Conservation (phyloP, 768 basidiomycete species). For the Amyloporia xantha region DNA sequence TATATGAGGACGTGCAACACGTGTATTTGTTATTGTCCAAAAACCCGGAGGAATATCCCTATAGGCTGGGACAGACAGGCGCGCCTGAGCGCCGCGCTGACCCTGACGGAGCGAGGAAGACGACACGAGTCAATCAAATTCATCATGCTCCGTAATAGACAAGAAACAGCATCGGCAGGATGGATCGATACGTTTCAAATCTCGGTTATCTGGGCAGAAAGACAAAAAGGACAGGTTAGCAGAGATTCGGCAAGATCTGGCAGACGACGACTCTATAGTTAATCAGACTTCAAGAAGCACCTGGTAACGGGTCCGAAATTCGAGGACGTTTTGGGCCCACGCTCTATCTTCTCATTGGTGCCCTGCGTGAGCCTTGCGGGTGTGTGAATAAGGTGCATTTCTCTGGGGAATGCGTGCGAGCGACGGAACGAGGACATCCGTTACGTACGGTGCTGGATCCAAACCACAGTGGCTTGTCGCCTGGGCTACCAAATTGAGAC, state of each 20-base stretch:
- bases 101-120: conserved; percentile 2
- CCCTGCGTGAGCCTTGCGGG: background rate
- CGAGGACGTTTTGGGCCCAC: conserved; percentile 6
- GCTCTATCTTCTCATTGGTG: background rate
- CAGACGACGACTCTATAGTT: conserved; percentile 3
- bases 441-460: no score
- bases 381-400: no score
- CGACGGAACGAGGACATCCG: no score
- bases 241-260: conserved; percentile 7
- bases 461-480: no score
- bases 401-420: no score
- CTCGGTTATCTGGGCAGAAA: background rate
- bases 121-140: conserved; percentile 3
- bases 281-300: conserved; percentile 6
- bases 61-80: conserved; percentile 3
- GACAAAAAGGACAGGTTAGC: conserved; percentile 2
- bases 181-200: conserved; percentile 8
- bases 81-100: background rate
- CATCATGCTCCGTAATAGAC: background rate
- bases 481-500: no score
- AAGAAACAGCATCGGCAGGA: conserved; percentile 3
- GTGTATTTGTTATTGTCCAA: background rate
- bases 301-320: conserved; percentile 6
- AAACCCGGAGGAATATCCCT: background rate
- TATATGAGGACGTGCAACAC: conserved; percentile 4